These are phyloP conservation scores for Aspergillus puulaauensis DNA, from an alignment of 2,329 filamentous ascomycete genomes.

Conservation along the genomic window DNA sequence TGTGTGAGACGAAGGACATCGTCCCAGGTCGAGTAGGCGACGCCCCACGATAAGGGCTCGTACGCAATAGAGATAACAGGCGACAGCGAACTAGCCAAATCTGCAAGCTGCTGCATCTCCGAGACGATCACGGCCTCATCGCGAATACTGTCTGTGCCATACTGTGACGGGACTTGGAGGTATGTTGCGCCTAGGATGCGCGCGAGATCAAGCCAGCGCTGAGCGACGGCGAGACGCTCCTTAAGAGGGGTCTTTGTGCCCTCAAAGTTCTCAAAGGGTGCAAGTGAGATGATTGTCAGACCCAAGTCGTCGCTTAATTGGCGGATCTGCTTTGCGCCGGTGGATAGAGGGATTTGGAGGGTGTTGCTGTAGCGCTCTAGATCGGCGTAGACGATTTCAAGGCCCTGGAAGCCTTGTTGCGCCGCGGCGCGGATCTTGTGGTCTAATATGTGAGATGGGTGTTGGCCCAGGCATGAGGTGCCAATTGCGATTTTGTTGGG, in stretches of 20 bases:
- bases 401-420: slow-evolving; percentile 26
- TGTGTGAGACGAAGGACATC: slow-evolving; percentile 26
- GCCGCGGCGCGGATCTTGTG: slow-evolving; percentile 29
- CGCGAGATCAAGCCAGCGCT: slow-evolving; percentile 33
- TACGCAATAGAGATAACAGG: slow-evolving; percentile 34
- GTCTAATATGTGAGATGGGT: slow-evolving; percentile 30
- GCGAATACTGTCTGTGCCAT: slow-evolving; percentile 21
- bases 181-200: slow-evolving; percentile 25
- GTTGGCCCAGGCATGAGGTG: slow-evolving; percentile 30
- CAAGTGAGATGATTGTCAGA: slow-evolving; percentile 30
- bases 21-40: slow-evolving; percentile 35
- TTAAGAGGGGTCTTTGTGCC: slow-evolving; percentile 27
- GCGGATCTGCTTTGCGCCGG: slow-evolving; percentile 19
- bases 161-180: slow-evolving; percentile 35
- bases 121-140: slow-evolving; percentile 27
- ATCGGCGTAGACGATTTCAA: slow-evolving; percentile 35
- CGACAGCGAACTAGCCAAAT: slow-evolving; percentile 23
- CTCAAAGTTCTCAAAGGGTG: slow-evolving; percentile 40
- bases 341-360: slow-evolving; percentile 17
- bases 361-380: slow-evolving; percentile 22
- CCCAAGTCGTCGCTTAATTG: slow-evolving; percentile 17
- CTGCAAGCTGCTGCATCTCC: slow-evolving; percentile 30
- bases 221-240: slow-evolving; percentile 27
- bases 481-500: slow-evolving; percentile 31
- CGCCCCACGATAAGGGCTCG: slow-evolving; percentile 36